Evolutionary conservation across 306 rosid genomes (phyloP).

Genomic region (Quercus wislizeni): DNA sequence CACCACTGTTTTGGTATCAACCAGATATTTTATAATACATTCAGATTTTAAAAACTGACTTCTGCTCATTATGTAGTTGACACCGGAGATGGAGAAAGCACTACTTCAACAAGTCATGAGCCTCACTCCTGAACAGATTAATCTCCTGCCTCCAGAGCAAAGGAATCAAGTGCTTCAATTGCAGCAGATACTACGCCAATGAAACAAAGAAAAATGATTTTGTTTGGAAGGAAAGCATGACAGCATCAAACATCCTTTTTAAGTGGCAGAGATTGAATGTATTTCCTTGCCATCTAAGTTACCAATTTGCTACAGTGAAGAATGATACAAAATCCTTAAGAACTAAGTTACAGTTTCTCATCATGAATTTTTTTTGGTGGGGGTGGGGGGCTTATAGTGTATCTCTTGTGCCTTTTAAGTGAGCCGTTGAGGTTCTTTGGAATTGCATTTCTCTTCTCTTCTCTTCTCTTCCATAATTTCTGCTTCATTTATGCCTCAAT

Average conservation of each 20-base stretch:
- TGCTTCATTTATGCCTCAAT: neutral
- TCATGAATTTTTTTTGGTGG: neutral
- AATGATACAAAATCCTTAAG: neutral
- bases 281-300: neutral
- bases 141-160: slow-evolving; percentile 89
- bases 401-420: too few relatives aligned
- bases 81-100: slow-evolving; percentile 90
- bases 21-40: neutral
- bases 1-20: slow-evolving; percentile 2
- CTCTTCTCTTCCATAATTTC: neutral
- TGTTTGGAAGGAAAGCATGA: neutral
- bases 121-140: slow-evolving; percentile 83
- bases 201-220: slow-evolving; percentile 17
- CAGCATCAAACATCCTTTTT: slow-evolving; percentile 14
- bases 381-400: too few relatives aligned
- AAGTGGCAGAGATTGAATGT: slow-evolving; percentile 9
- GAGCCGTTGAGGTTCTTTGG: neutral
- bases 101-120: slow-evolving; percentile 98
- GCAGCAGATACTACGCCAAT: slow-evolving; percentile 84
- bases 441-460: neutral
- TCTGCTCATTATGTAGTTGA: slow-evolving; percentile 50
- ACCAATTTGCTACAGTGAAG: slow-evolving; percentile 10
- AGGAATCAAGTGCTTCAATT: slow-evolving; percentile 93
- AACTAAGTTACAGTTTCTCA: neutral
- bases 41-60: neutral